A percentile compares a stretch with the other conserved stretches of the same genome.
Conservation (phyloP, 768 basidiomycete species). For the Hygrophorus pudorinus region DNA sequence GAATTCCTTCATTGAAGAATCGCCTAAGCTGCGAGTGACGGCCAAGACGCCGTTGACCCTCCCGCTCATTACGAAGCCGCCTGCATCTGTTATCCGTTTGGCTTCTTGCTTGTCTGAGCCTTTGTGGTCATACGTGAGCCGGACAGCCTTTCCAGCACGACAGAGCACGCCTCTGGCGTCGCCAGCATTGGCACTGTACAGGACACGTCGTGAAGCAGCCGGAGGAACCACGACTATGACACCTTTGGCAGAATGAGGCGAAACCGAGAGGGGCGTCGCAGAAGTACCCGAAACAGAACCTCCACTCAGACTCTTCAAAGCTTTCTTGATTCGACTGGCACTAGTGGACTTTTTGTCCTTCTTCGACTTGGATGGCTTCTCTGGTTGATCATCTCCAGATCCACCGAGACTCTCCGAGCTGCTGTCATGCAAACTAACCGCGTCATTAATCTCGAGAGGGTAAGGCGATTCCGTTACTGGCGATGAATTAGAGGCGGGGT, state of each 20-base stretch:
- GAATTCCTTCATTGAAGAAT: constrained; percentile 99
- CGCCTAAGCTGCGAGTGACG: constrained; percentile 91
- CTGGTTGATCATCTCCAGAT: constrained; percentile 21
- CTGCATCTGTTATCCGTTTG: constrained; percentile 94
- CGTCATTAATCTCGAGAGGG: constrained; percentile 4
- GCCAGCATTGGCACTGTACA: constrained; percentile 95
- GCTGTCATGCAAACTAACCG: constrained; percentile 31
- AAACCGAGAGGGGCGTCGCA: constrained; percentile 24
- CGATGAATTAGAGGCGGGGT: constrained; percentile 12
- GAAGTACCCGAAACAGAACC: constrained; percentile 25
- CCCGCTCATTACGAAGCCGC: constrained; percentile 98
- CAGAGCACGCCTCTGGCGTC: constrained; percentile 93
- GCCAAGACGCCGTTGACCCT: constrained; percentile 96
- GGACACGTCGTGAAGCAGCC: constrained; percentile 50
- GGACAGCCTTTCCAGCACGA: constrained; percentile 80
- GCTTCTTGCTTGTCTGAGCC: constrained; percentile 96
- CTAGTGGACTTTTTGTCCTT: constrained; percentile 35
- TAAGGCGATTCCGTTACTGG: constrained; percentile 14
- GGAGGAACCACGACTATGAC: constrained; percentile 34
- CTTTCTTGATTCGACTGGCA: constrained; percentile 44
- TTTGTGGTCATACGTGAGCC: constrained; percentile 98
- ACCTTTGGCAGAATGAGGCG: constrained; percentile 22
- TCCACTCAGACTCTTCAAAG: constrained; percentile 41
- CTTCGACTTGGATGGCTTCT: constrained; percentile 24
- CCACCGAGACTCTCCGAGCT: constrained; percentile 33